phyloP scores from a whole-genome alignment of 768 basidiomycete genomes.

The Rhizopogon rudus region DNA sequence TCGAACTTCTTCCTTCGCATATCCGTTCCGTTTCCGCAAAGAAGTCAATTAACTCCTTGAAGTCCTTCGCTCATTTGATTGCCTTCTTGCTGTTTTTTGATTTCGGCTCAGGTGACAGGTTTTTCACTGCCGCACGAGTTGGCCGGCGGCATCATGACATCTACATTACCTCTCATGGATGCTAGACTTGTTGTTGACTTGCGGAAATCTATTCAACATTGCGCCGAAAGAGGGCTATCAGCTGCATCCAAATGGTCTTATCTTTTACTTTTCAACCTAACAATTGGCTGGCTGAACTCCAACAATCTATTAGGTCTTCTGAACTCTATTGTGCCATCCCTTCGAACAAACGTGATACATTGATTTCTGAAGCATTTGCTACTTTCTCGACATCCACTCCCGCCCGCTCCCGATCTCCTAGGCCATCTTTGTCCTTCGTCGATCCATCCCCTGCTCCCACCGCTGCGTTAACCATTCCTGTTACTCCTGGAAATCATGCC shows the following conservation, averaged over 20 bases:
- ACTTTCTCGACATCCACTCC: constrained; percentile 59
- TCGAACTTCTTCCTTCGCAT: not conserved
- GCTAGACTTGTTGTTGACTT: constrained; percentile 50
- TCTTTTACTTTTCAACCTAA: constrained; percentile 6
- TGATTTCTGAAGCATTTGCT: constrained; percentile 20
- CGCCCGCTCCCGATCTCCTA: constrained; percentile 41
- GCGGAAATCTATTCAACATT: constrained; percentile 62
- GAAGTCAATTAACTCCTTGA: not conserved
- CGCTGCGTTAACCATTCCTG: constrained; percentile 30
- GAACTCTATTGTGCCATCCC: constrained; percentile 67
- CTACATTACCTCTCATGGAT: constrained; percentile 32
- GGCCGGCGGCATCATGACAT: not conserved
- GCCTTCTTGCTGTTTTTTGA: not conserved
- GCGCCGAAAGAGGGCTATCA: constrained; percentile 64
- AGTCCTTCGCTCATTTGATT: not conserved
- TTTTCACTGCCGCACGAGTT: not conserved
- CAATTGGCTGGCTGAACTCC: constrained; percentile 9
- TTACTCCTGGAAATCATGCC: constrained; percentile 13
- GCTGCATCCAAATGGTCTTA: constrained; percentile 75
- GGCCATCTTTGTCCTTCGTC: constrained; percentile 32
- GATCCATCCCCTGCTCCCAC: constrained; percentile 16
- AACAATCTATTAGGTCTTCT: constrained; percentile 52
- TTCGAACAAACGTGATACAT: constrained; percentile 35
- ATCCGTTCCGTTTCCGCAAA: not conserved
- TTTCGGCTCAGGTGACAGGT: not conserved